A percentile compares a stretch with the other conserved stretches of the same genome.
phyloP scores from a whole-genome alignment of 208 protist species.

The Polymyxa betae region DNA sequence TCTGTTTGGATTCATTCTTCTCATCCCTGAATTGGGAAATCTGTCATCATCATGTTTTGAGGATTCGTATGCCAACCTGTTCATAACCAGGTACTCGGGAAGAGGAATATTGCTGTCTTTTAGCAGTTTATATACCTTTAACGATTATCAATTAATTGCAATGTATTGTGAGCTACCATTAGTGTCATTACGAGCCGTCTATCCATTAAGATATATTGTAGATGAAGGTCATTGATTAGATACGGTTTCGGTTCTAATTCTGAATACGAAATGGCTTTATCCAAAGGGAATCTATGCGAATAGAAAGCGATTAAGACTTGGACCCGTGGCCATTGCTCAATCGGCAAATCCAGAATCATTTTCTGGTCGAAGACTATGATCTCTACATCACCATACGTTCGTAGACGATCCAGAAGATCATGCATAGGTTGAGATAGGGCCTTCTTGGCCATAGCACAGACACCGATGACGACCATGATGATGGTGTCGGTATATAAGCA shows the following conservation, averaged over 20 bases:
- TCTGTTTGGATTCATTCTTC: neutral
- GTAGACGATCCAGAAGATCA: constrained; percentile 56
- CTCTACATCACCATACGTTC: neutral
- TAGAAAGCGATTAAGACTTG: constrained; percentile 78
- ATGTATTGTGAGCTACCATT: neutral
- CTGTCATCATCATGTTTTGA: neutral
- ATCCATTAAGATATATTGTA: constrained; percentile 71
- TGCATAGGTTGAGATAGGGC: constrained; percentile 59
- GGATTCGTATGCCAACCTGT: constrained; percentile 40
- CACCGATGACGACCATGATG: constrained; percentile 56
- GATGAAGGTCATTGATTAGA: constrained; percentile 74
- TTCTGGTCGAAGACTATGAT: neutral
- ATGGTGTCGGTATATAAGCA: constrained; percentile 23
- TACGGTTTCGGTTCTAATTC: constrained; percentile 67
- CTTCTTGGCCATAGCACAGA: constrained; percentile 65
- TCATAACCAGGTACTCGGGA: constrained; percentile 67
- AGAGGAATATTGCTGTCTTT: constrained; percentile 68
- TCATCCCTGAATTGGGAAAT: neutral
- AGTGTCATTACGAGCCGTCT: constrained; percentile 57
- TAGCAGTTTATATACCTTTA: constrained; percentile 71
- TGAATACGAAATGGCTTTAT: constrained; percentile 75
- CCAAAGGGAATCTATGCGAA: constrained; percentile 76
- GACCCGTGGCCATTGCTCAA: constrained; percentile 76
- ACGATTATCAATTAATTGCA: neutral
- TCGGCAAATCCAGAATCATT: constrained; percentile 67